Evolutionary conservation across 1,139 yeast genomes (phyloP).

Genomic region (Yamadazyma membranifaciens): DNA sequence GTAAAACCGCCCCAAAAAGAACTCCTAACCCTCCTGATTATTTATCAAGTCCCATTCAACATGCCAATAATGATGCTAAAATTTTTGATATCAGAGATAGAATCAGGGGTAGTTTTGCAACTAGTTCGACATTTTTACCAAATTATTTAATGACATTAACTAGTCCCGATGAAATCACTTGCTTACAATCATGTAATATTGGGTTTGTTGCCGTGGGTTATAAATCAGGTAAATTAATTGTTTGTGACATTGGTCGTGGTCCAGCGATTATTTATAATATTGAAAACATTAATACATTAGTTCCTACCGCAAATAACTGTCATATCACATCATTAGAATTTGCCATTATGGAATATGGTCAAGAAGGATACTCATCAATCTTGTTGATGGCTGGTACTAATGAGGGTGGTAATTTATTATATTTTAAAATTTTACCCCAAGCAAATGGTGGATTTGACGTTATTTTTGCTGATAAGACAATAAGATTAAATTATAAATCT

Average conservation of each 20-base stretch:
- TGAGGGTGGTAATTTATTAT: conserved; percentile 65
- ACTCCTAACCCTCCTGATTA: conserved; percentile 24
- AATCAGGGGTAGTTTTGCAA: conserved; percentile 32
- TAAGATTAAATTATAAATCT: conserved; percentile 37
- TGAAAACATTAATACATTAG: conserved; percentile 40
- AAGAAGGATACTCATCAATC: conserved; percentile 68
- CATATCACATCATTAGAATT: conserved; percentile 66
- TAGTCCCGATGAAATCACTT: conserved; percentile 48
- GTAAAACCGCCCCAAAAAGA: conserved; percentile 27
- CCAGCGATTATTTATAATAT: conserved; percentile 69
- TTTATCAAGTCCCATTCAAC: conserved; percentile 29
- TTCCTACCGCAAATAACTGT: conserved; percentile 36
- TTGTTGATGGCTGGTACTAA: conserved; percentile 77
- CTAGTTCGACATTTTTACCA: conserved; percentile 59
- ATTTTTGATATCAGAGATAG: conserved; percentile 32
- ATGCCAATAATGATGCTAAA: conserved; percentile 35
- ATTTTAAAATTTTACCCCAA: conserved; percentile 68
- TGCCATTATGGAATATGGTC: conserved; percentile 66
- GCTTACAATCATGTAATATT: conserved; percentile 65
- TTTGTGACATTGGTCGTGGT: conserved; percentile 77
- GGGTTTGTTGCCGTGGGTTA: conserved; percentile 89
- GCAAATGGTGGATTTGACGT: conserved; percentile 68
- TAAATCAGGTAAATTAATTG: conserved; percentile 67
- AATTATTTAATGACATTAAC: conserved; percentile 42
- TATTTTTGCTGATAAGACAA: conserved; percentile 49